Conservation (phyloP, 2,329 filamentous ascomycete species). For the Cryphonectria naterciae region DNA sequence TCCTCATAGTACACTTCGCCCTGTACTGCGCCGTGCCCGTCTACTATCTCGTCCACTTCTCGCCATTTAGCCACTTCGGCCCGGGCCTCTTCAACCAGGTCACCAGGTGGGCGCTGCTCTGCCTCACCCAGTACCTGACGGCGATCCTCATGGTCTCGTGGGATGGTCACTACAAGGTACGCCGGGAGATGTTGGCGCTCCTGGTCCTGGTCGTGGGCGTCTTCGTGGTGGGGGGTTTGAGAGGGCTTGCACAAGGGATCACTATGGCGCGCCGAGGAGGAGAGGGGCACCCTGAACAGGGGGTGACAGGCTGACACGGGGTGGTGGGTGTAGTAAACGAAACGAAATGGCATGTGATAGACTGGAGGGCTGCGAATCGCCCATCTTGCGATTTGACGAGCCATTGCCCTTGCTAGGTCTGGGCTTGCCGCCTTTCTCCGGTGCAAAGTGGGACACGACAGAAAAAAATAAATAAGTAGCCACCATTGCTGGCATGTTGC, state of each 20-base stretch:
- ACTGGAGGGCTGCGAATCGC: neutral
- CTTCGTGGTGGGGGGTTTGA: slow-evolving; percentile 8
- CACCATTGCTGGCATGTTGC: neutral
- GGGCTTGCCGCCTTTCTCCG: neutral
- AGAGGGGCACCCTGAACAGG: neutral
- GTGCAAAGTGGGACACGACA: neutral
- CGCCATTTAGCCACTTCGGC: slow-evolving; percentile 23
- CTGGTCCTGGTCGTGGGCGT: neutral
- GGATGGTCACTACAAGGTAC: slow-evolving; percentile 15
- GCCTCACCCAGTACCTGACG: slow-evolving; percentile 23
- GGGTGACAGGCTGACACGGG: neutral
- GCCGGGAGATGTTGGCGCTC: slow-evolving; percentile 10
- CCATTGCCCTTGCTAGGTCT: neutral
- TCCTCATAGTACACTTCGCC: slow-evolving; percentile 24
- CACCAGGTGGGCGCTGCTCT: slow-evolving; percentile 19
- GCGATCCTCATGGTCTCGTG: slow-evolving; percentile 20
- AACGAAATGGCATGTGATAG: neutral
- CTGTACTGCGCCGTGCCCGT: slow-evolving; percentile 23
- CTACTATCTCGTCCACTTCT: slow-evolving; percentile 26
- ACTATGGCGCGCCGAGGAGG: neutral
- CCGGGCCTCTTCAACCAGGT: slow-evolving; percentile 12
- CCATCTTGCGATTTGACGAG: neutral
- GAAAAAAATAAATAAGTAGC: neutral
- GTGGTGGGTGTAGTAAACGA: neutral
- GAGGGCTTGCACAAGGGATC: neutral